Percentiles rank a stretch among this genome's conserved stretches.
phyloP scores from a whole-genome alignment of 768 basidiomycete species.

The Boletus rex-veris region DNA sequence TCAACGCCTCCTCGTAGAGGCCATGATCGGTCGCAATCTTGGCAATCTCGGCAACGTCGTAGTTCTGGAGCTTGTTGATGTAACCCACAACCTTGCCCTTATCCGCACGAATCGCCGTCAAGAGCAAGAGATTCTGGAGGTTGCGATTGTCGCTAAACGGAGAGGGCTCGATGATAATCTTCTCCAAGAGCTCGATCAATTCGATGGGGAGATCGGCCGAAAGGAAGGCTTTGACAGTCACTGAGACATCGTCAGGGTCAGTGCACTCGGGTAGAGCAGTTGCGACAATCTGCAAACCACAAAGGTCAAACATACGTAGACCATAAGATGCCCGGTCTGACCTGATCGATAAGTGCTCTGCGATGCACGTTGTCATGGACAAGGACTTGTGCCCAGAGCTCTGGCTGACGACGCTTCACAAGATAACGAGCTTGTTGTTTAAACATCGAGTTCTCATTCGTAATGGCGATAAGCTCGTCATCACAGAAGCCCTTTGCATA shows the following conservation, averaged over 20 bases:
- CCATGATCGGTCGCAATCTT: slow-evolving; percentile 96
- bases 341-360: slow-evolving; percentile 91
- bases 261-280: slow-evolving; percentile 96
- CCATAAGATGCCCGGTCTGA: slow-evolving; percentile 25
- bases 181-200: slow-evolving; percentile 95
- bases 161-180: slow-evolving; percentile 96
- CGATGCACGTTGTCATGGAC: slow-evolving; percentile 86
- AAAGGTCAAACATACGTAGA: background rate
- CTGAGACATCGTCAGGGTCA: slow-evolving; percentile 96
- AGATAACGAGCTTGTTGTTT: slow-evolving; percentile 99
- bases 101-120: slow-evolving; percentile 96
- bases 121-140: slow-evolving; percentile 89
- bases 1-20: slow-evolving; percentile 92
- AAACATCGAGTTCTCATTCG: slow-evolving; percentile 99
- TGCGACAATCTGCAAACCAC: slow-evolving; percentile 65
- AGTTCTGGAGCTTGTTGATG: slow-evolving; percentile 96
- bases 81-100: slow-evolving; percentile 98
- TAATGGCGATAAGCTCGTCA: slow-evolving; percentile 93
- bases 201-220: slow-evolving; percentile 95
- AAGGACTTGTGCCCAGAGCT: slow-evolving; percentile 96
- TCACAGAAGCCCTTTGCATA: slow-evolving; percentile 99
- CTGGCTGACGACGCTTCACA: slow-evolving; percentile 90
- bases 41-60: slow-evolving; percentile 92
- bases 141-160: slow-evolving; percentile 98
- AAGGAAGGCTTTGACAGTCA: slow-evolving; percentile 98